Evolutionary conservation across 2,329 filamentous ascomycete genomes (phyloP), one percentile per base, ranked within the genome.

Genomic region (Sporothrix schenckii): DNA sequence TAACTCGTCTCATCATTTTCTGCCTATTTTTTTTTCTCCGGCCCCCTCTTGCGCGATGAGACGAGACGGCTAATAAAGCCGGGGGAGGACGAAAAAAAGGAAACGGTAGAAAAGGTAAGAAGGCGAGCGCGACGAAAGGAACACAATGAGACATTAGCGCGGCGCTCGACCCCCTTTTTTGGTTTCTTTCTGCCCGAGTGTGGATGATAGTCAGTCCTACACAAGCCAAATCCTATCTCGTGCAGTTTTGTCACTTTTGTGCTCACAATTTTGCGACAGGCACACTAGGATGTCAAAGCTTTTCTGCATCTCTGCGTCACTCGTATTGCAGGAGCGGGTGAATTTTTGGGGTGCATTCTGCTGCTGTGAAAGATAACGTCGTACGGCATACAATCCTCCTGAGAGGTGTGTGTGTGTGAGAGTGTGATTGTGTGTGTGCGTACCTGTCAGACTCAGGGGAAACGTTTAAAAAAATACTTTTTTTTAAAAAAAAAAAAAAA

Each of bases 101-200:
- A 63, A 14, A n/a, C 41, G 56, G 4, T 16, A n/a, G 52, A 30
- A 21, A 54, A 54, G 50, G n/a, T 7, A 24, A 47, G 39, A 47
- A 63, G 30, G 19, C 7, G 49, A 39, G 6, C 5, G 19, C 4
- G 9, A 66, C 53, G 19, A 50, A 66, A 41, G 24, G 10, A 24
- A 39, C 24, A 30, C 24, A 53, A 44, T 41, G 49, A 66, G 63
- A 53, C 63, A 54, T 19, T 39, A 50, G 63, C 30, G 47, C 63
- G 24, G 49, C 63, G 63, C 63, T 66, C 63, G 63, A 47, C 47
- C 47, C 24, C 49, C 16, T 66, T 53, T 50, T 49, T 24, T 27
- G 27, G 21, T 41, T 44, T 14, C 24, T 63, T 10, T n/a, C 24
- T 61, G n/a, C 4, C 24, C 24, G 56, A 39, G 56, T 44, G 39